phyloP scores from a whole-genome alignment of 257 asterid species.

The Solanum paucissectum region DNA sequence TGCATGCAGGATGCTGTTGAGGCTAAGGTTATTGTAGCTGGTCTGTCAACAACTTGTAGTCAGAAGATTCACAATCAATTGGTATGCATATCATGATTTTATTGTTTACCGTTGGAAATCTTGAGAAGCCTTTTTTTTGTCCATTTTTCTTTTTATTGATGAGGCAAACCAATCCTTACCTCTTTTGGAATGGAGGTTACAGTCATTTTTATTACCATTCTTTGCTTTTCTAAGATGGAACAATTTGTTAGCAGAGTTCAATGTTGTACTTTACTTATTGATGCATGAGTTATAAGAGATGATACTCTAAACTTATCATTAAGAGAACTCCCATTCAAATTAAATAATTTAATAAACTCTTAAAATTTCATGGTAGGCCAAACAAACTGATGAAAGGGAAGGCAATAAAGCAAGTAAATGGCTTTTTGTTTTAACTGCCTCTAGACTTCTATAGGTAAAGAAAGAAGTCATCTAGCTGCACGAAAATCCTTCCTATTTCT shows the following conservation, averaged over 20 bases:
- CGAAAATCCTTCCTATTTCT: neutral
- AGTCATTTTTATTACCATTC: neutral
- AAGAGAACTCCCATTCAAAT: neutral
- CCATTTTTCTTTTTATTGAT: neutral
- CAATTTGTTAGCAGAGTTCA: neutral
- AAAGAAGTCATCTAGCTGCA: neutral
- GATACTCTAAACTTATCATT: neutral
- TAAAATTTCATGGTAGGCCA: neutral
- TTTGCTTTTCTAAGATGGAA: neutral
- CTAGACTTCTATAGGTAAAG: neutral
- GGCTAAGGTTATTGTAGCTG: constrained; percentile 73
- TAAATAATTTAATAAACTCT: neutral
- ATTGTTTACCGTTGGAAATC: neutral
- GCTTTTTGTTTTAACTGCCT: neutral
- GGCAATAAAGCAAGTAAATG: neutral
- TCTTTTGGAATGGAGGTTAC: neutral
- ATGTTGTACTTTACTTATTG: neutral
- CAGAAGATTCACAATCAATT: constrained; percentile 99
- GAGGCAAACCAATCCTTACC: neutral
- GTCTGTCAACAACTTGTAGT: constrained; percentile 90
- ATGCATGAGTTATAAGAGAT: neutral
- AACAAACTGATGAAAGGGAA: neutral
- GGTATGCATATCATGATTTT: constrained; percentile 33
- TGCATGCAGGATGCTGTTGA: constrained; percentile 63
- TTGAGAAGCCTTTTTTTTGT: neutral